phyloP scores from a whole-genome alignment of 768 basidiomycete species.

The Lentinula guzmanii region DNA sequence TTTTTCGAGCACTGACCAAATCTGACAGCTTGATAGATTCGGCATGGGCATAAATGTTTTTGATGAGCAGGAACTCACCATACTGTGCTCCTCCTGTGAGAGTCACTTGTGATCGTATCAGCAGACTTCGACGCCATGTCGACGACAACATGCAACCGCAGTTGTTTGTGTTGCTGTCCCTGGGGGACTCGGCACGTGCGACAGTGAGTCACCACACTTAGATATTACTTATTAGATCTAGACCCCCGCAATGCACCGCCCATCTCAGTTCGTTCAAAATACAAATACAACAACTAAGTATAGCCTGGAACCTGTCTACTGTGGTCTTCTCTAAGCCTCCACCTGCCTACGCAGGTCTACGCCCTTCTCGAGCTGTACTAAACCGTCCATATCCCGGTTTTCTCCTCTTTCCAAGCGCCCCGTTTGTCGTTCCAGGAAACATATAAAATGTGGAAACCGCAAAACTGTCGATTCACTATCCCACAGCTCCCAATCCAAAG shows the following conservation, averaged over 20 bases:
- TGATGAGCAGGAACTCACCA: not conserved
- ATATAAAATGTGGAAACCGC: not conserved
- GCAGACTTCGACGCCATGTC: too few relatives aligned
- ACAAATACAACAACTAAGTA: not conserved
- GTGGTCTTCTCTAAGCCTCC: not conserved
- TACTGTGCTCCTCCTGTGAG: not conserved
- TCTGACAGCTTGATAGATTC: not conserved
- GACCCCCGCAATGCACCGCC: not conserved
- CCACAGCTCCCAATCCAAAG: not conserved
- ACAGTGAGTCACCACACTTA: not conserved
- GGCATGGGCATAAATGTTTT: not conserved
- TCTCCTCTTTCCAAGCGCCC: not conserved
- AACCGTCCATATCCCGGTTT: not conserved
- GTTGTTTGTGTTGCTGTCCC: too few relatives aligned
- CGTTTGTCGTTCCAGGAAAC: not conserved
- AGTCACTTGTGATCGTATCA: not conserved
- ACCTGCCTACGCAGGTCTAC: slow-evolving; percentile 1
- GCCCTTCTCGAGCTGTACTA: not conserved
- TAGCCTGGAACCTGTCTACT: not conserved
- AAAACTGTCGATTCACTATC: not conserved
- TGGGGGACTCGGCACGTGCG: not conserved
- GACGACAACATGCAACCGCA: too few relatives aligned
- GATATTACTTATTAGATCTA: not conserved
- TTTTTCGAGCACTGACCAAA: not conserved
- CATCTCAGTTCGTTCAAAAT: not conserved